These are phyloP conservation scores for Vigna unguiculata DNA, from an alignment of 306 rosid species.

Conservation along the genomic window DNA sequence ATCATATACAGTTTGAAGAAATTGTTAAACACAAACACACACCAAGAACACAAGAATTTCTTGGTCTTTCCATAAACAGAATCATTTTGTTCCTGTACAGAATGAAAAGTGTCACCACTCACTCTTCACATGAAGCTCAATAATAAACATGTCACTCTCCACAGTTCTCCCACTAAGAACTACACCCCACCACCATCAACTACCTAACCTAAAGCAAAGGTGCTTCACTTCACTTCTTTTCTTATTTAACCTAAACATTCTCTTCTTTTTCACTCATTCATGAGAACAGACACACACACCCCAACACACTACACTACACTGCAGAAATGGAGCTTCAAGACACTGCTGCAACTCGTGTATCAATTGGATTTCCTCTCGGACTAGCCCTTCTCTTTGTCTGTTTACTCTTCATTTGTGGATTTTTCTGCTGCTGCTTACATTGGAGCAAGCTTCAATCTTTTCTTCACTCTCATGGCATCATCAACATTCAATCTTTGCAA, in stretches of 20 bases:
- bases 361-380: constrained; percentile 67
- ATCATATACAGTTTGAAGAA: background rate
- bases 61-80: background rate
- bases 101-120: constrained; percentile 30
- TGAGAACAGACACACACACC: background rate
- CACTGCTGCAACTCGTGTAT: constrained; percentile 42
- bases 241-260: constrained; percentile 33
- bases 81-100: constrained; percentile 31
- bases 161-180: constrained; percentile 39
- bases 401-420: constrained; percentile 49
- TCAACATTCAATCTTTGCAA: constrained; percentile 14
- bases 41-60: background rate
- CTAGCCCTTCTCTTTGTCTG: constrained; percentile 59
- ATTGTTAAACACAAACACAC: background rate
- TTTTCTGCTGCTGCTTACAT: constrained; percentile 69
- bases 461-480: constrained; percentile 27
- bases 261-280: constrained; percentile 30
- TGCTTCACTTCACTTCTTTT: background rate
- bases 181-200: constrained; percentile 45
- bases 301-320: background rate
- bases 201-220: constrained; percentile 37
- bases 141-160: constrained; percentile 39
- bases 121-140: constrained; percentile 27
- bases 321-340: constrained; percentile 53
- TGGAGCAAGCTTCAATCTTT: constrained; percentile 60